Conservation (phyloP, 176 grass and related monocot genomes). For the Musa schizocarpa region DNA sequence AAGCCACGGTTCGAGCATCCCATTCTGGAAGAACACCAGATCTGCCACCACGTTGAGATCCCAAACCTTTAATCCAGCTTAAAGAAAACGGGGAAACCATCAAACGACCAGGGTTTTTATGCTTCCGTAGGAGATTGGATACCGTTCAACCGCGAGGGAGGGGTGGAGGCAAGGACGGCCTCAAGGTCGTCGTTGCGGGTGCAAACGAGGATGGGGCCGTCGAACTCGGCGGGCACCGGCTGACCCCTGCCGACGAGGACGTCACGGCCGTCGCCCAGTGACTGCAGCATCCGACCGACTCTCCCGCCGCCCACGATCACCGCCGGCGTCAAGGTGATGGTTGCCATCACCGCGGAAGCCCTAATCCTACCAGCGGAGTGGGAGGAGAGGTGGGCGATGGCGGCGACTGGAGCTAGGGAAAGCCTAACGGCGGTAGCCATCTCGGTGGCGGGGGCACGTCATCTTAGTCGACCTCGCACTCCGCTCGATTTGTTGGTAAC, state of each 20-base stretch:
- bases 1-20: conserved; percentile 94
- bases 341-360: conserved; percentile 28
- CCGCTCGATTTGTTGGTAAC: background rate
- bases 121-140: conserved; percentile 13
- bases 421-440: conserved; percentile 30
- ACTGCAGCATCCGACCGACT: conserved; percentile 51
- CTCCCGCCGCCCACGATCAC: conserved; percentile 79
- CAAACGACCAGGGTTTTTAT: background rate
- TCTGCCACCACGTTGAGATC: conserved; percentile 55
- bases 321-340: conserved; percentile 41
- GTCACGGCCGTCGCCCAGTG: conserved; percentile 48
- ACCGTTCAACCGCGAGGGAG: conserved; percentile 70
- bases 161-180: conserved; percentile 69
- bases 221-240: conserved; percentile 37
- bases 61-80: background rate
- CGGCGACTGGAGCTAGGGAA: conserved; percentile 25
- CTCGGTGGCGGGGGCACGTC: background rate
- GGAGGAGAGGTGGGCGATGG: conserved; percentile 11
- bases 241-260: conserved; percentile 58
- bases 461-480: conserved; percentile 32
- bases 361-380: background rate
- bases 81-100: background rate
- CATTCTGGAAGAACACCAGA: conserved; percentile 99
- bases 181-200: conserved; percentile 96
- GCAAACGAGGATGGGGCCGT: conserved; percentile 69